A percentile compares a stretch with the other conserved stretches of the same genome.
Evolutionary conservation across 2,329 filamentous ascomycete genomes (phyloP).

Genomic region (Escovopsis sp.): DNA sequence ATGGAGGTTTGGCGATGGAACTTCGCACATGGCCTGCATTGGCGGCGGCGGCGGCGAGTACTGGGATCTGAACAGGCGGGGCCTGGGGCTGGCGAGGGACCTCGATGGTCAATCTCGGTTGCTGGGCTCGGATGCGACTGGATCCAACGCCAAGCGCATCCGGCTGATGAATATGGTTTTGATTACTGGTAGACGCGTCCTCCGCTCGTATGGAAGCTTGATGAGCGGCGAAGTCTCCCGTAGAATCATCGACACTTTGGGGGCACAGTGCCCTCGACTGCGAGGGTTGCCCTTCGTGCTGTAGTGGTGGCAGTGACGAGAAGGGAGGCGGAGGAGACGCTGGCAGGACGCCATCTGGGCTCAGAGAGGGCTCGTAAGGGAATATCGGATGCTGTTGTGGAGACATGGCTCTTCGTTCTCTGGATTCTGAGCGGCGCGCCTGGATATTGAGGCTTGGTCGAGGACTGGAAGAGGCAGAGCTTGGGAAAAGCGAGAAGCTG

Average conservation of each 20-base stretch:
- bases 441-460: conserved; percentile 21
- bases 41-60: conserved; percentile 32
- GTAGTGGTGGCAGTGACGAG: conserved; percentile 13
- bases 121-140: conserved; percentile 17
- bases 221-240: neutral
- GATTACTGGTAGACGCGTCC: conserved; percentile 3
- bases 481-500: conserved; percentile 45
- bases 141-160: neutral
- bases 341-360: conserved; percentile 4
- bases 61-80: conserved; percentile 35
- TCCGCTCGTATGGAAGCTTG: conserved; percentile 4
- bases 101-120: conserved; percentile 26
- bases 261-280: conserved; percentile 19
- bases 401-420: conserved; percentile 21
- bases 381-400: conserved; percentile 21
- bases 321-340: conserved; percentile 10
- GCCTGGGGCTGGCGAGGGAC: conserved; percentile 33
- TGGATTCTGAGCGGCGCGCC: conserved; percentile 23
- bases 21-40: conserved; percentile 36
- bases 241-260: too few relatives aligned
- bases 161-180: conserved; percentile 5
- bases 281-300: conserved; percentile 19
- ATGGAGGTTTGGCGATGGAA: conserved; percentile 42
- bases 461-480: conserved; percentile 24
- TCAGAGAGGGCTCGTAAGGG: conserved; percentile 3